Base-by-base conservation (phyloP, 2,329 filamentous ascomycete species). In the Verticillium tricorpus region DNA sequence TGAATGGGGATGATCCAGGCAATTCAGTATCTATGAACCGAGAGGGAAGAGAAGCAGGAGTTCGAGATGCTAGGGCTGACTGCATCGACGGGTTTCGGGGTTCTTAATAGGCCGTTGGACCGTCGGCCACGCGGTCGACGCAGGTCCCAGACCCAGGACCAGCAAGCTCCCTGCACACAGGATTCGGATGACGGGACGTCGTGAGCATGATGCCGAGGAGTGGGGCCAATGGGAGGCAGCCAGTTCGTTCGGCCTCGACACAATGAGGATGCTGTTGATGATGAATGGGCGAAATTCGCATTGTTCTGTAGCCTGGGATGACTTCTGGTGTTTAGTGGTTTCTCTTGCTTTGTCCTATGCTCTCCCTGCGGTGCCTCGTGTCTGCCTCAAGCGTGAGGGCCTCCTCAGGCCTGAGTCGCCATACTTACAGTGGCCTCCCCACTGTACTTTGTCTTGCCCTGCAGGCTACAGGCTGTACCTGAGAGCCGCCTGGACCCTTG, bases 401-500 rank as follows among this genome's bases (percentile, higher is more conserved):
- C 28, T 28, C 25, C 2, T 5, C 5, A 25, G 5, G 28, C 28
- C 28, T 28, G 4, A 4, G 4, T 28, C 28, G 28, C 28, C 6
- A 28, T 28, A 28, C 28, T 28, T 28, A 28, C 28, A 28, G 28
- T 28, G 28, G 3, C 28, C 28, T 28, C 28, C 28, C 28, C 28
- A 5, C 28, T 28, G 28, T 28, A 39, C 37, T 15, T 37, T 19
- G 17, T 8, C 25, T 56, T 62, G 32, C 62, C 65, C 59, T 62
- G 37, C n/a, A n/a, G n/a, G n/a, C n/a, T n/a, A n/a, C n/a, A n/a
- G n/a, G n/a, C n/a, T n/a, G n/a, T n/a, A 25, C 1, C 25, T 5
- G 25, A 25, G 25, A 15, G 37, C 37, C 17, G 37, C 37, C 37
- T 64, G 66, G 60, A 65, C 15, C 64, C 66, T 45, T 55, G 66